Base-by-base conservation (phyloP, 2,329 filamentous ascomycete species). In the Colletotrichum gigasporum region DNA sequence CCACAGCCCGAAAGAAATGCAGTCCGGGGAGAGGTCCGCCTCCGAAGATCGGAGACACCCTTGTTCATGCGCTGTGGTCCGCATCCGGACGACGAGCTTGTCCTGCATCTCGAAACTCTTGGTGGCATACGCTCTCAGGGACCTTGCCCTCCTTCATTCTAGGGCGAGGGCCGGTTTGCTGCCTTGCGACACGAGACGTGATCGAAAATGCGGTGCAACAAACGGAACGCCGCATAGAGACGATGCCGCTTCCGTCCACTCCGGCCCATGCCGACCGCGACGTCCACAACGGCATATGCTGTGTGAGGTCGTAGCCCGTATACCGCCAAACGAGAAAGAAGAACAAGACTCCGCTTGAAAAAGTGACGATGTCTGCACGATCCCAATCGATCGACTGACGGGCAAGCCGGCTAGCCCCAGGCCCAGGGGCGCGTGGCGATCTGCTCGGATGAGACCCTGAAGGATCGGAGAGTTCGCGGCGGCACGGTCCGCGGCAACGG, bases 1-100 rank as follows among this genome's bases (percentile, higher is more conserved):
- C 52, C 59, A 44, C 59, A 55, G 41, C 20, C 28, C 9, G 20
- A 22, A 8, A 7, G 24, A 39, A 32, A 18, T 39, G 41, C 18
- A 39, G 32, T 56, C 59, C 26, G 52, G 52, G 52, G 35, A 24
- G 39, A n/a, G 16, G 37, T 7, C 22, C 3, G 30, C 11, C 45
- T 63, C 60, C 60, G 60, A 59, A 35, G 14, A 63, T 41, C 60
- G 53, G 60, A 63, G 53, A 22, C 37, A 6, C 24, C 28, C 16
- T 9, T 24, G 14, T 32, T 11, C 44, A n/a, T 45, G 30, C 30
- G 24, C 54, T 9, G 35, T 54, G 14, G 30, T 52, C 22, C 28
- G 37, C 60, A 45, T 45, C 24, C 24, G 51, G 39, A 41, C 4
- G 32, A 47, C 4, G 5, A 6, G 24, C 16, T 14, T 24, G 30